phyloP scores from a whole-genome alignment of 768 basidiomycete genomes.

The Boletus rex-veris region DNA sequence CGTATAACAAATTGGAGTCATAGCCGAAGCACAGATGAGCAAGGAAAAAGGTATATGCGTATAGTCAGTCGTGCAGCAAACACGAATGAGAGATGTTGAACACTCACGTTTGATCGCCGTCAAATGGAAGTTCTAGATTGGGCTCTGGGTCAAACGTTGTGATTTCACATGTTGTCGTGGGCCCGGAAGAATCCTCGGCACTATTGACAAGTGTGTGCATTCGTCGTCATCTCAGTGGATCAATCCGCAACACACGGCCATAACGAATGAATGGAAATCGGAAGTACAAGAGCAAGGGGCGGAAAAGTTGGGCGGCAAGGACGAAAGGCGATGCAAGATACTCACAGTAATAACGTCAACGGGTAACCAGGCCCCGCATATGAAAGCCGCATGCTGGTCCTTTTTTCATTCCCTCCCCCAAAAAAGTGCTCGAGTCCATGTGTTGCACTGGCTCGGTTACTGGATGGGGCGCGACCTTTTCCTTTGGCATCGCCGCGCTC shows the following conservation, averaged over 20 bases:
- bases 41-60: background rate
- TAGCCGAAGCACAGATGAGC: background rate
- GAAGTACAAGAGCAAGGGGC: background rate
- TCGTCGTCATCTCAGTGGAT: slow-evolving; percentile 3
- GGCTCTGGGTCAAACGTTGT: slow-evolving; percentile 83
- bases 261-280: background rate
- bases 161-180: slow-evolving; percentile 85
- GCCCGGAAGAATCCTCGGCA: slow-evolving; percentile 74
- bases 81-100: background rate
- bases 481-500: slow-evolving; percentile 34
- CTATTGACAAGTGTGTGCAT: slow-evolving; percentile 33
- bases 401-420: slow-evolving; percentile 48
- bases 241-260: background rate
- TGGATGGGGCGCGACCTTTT: slow-evolving; percentile 13
- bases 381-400: slow-evolving; percentile 82
- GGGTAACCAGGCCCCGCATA: slow-evolving; percentile 79
- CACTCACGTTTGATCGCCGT: slow-evolving; percentile 56
- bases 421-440: slow-evolving; percentile 57
- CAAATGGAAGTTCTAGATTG: slow-evolving; percentile 75
- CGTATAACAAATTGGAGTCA: background rate
- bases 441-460: slow-evolving; percentile 7
- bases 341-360: slow-evolving; percentile 75
- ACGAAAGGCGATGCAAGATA: slow-evolving; percentile 9
- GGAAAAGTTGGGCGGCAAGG: background rate
- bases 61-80: slow-evolving; percentile 7